Conservation (phyloP, 306 rosid genomes). For the Glycine soja region DNA sequence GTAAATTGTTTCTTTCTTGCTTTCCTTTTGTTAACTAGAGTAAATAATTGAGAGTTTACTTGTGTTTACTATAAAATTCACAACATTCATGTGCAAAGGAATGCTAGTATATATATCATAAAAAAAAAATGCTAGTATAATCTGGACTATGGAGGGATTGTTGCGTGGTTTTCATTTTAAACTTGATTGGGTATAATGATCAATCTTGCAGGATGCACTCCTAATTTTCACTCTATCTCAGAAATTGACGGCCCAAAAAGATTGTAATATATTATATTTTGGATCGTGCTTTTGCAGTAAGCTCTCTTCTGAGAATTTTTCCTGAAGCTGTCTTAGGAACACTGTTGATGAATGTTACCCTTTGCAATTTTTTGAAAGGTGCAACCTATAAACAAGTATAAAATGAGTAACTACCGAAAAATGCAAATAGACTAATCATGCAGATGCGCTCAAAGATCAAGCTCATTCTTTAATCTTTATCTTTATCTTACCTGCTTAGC, state of each 20-base stretch:
- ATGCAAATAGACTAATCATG: neutral
- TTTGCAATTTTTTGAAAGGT: constrained; percentile 79
- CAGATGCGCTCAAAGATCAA: neutral
- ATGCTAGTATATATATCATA: neutral
- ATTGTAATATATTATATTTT: constrained; percentile 52
- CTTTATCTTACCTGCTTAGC: constrained; percentile 66
- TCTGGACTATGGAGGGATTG: neutral
- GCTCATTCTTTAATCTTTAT: neutral
- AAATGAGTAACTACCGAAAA: neutral
- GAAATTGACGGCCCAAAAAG: neutral
- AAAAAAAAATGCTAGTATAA: neutral
- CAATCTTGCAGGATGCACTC: neutral
- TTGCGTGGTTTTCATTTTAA: neutral
- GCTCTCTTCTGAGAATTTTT: constrained; percentile 88
- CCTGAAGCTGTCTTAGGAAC: constrained; percentile 87
- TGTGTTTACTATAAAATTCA: neutral
- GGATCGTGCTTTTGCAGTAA: constrained; percentile 73
- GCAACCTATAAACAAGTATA: constrained; percentile 67
- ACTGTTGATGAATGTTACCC: constrained; percentile 72
- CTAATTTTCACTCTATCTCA: neutral
- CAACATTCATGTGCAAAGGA: neutral
- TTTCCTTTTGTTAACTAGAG: neutral
- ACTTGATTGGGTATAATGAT: neutral
- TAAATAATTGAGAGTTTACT: neutral
- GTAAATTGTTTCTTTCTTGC: neutral